These are phyloP conservation scores for Pythium myriotylum DNA, from an alignment of 352 stramenopile genomes.

Conservation along the genomic window DNA sequence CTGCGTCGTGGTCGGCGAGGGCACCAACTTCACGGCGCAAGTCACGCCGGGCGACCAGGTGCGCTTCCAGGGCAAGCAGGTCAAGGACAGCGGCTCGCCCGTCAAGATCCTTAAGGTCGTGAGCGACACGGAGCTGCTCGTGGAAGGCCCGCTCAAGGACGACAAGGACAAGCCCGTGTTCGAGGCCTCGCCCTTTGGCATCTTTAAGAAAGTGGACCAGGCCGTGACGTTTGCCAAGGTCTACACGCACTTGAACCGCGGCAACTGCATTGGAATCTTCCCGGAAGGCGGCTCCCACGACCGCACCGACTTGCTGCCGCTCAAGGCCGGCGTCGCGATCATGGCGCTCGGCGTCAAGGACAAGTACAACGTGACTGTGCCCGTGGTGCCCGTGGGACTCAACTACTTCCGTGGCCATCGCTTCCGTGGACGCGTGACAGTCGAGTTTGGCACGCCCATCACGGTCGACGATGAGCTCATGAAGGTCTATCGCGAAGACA, in stretches of 20 bases:
- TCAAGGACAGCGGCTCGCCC: conserved; percentile 80
- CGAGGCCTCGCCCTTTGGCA: conserved; percentile 66
- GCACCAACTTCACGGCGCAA: conserved; percentile 75
- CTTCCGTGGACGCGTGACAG: conserved; percentile 95
- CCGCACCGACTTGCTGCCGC: conserved; percentile 95
- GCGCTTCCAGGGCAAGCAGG: conserved; percentile 70
- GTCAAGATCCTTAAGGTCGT: conserved; percentile 86
- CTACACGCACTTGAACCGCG: conserved; percentile 88
- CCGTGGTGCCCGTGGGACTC: conserved; percentile 96
- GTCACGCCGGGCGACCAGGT: conserved; percentile 81
- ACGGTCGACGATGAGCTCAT: conserved; percentile 82
- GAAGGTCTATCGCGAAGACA: conserved; percentile 89
- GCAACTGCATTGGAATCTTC: conserved; percentile 96
- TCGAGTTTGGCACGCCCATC: conserved; percentile 96
- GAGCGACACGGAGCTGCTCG: conserved; percentile 82
- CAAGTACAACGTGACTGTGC: conserved; percentile 95
- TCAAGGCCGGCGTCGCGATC: conserved; percentile 98
- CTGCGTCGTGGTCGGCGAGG: conserved; percentile 62
- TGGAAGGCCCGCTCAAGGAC: conserved; percentile 53
- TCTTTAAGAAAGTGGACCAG: conserved; percentile 93
- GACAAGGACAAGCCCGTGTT: conserved; percentile 41
- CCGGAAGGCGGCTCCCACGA: conserved; percentile 98
- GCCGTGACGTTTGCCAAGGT: conserved; percentile 92
- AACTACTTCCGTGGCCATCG: conserved; percentile 98
- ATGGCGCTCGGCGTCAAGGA: conserved; percentile 97